Base-by-base conservation (phyloP, 2,329 filamentous ascomycete genomes). In the Sporothrix variecibatus region DNA sequence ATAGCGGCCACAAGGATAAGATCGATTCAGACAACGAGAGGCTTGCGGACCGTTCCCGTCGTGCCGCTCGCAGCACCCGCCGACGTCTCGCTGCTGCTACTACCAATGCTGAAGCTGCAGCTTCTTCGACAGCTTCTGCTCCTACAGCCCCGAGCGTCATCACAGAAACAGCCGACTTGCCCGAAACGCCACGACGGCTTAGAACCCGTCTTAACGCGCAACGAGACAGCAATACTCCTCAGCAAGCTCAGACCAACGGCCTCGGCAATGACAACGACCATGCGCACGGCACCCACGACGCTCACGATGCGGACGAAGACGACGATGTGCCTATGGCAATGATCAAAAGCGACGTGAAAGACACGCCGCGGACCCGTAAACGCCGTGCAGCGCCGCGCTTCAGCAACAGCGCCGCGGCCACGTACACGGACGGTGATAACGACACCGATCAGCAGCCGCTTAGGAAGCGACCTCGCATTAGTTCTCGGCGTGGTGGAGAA, bases 381-480 rank as follows among this genome's bases (percentile, higher is more conserved):
- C 69, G 60, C 46, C 65, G 43, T 28, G 67, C 38, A 34, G 46
- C 31, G n/a, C 15, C 12, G 28, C 46, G 28, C 26, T 20, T 28
- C 58, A 20, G 43, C 17, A 28, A 69, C 34, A 23, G 58, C 23
- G 58, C 1, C 20, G 56, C 40, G 5, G 26, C 23, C n/a, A 56
- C 49, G 15, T 49, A 58, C 49, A 51, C 72, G 17, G 68, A 72
- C n/a, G 70, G 43, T 2, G 74, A 72, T 31, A 46, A 56, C 17
- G 69, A 53, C 34, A 71, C 43, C 11, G 68, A 70, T 49, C 49
- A 46, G 17, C 68, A 51, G 51, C 67, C 68, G 20, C 71, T 67
- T 15, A 69, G 62, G 7, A 75, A 75, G 43, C 74, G 74, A 3
- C 60, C 71, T 4, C 74, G 74, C 40, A 64, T 40, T 9, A 9